phyloP scores from a whole-genome alignment of 352 stramenopile species.

The Blastocystis sp. region DNA sequence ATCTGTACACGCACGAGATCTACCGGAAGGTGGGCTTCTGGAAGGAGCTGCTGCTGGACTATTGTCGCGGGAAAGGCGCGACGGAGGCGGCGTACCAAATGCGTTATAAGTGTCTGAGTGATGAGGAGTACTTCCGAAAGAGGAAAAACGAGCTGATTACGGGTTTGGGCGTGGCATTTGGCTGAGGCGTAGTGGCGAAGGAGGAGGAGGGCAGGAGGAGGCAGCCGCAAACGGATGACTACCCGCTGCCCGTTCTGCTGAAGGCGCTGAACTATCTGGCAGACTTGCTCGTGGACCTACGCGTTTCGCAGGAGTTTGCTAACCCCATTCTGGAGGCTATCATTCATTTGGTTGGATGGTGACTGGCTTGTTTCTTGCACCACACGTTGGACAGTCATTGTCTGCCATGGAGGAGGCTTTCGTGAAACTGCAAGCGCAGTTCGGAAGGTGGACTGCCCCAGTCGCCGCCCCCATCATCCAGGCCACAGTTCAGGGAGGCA shows the following conservation, averaged over 20 bases:
- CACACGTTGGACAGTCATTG: background rate
- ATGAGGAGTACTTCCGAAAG: background rate
- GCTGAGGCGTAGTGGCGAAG: background rate
- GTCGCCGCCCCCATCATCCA: background rate
- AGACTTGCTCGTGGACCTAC: conserved; percentile 33
- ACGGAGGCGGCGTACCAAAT: conserved; percentile 16
- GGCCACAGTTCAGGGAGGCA: background rate
- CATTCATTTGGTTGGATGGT: conserved; percentile 39
- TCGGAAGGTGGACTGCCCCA: background rate
- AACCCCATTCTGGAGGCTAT: conserved; percentile 16
- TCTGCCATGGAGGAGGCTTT: background rate
- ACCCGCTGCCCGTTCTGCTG: background rate
- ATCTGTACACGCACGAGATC: conserved; percentile 24
- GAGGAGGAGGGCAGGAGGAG: background rate
- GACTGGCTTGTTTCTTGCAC: background rate
- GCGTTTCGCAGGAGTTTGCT: conserved; percentile 31
- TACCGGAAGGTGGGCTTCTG: conserved; percentile 62
- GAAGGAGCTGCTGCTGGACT: conserved; percentile 53
- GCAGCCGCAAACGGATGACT: background rate
- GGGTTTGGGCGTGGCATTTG: background rate
- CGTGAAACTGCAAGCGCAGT: background rate
- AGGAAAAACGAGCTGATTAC: background rate
- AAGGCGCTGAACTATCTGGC: conserved; percentile 7
- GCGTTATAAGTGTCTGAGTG: conserved; percentile 16
- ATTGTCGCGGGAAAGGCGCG: background rate